Base-by-base conservation (phyloP, 371 early-diverging fungal species). In the Encephalitozoon cuniculi region DNA sequence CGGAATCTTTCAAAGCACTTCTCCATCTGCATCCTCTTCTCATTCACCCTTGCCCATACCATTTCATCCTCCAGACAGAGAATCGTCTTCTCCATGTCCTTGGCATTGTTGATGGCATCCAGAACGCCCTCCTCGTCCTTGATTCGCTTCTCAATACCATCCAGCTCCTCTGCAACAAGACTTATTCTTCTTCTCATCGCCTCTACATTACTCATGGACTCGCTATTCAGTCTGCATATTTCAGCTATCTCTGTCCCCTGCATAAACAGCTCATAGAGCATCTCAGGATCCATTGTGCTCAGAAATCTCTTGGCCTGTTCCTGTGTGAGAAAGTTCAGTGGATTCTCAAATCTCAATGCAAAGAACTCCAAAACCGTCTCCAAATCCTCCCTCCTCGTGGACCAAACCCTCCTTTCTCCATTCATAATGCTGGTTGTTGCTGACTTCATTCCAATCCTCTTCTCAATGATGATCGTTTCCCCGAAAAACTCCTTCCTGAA, bases 251-350 rank as follows among this genome's bases (percentile, higher is more conserved):
- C 85, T 23, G 82, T 82, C 26, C 84, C 85, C 44, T 64, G 52
- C 49, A 79, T 73, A 75, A 84, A 85, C 43, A 83, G 81, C 7
- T 67, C 21, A 69, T 85, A 85, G 11, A 85, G 41, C 9, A 40
- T 37, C 28, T 76, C 66, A 23, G 80, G 71, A 5, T 73, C 66
- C 18, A 76, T 34, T 30, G 54, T 64, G 53, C 68, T 83, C 40
- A 85, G 55, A 68, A 85, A 78, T 59, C 75, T 82, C 64, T 85
- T 85, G n/a, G 80, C 26, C 23, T 79, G 64, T 28, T 85, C 85
- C 65, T 85, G 85, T 52, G 84, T 83, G 6, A 85, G 74, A 70
- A 82, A 85, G 63, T 79, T 82, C 41, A 85, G 23, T 2, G 84
- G 84, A 75, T 82, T 85, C n/a, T 69, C 68, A 59, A 85, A 71